Evolutionary conservation across 352 stramenopile species (phyloP), one percentile per base, ranked within the genome.

Genomic region (Phytopythium helicoides): DNA sequence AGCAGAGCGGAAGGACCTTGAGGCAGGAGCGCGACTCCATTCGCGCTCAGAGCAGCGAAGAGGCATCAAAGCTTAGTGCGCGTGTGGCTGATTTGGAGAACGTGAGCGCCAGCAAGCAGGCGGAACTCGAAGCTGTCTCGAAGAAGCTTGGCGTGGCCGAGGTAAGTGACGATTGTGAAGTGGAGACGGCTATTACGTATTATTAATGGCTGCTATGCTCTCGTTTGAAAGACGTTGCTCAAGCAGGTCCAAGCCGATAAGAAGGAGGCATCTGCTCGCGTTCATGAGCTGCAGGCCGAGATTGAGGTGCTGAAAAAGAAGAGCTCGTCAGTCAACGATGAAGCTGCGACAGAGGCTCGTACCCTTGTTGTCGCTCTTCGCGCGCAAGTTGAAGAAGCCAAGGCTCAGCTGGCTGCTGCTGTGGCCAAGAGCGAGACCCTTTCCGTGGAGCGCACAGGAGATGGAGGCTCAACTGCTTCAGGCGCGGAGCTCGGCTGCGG

Each of bases 281-380:
- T 89, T 22, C 60, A 51, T 4, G 51, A 60, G 19, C 67, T 89
- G 26, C 81, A 89, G 66, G 72, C 85, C 25, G 61, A 86, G 34
- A 54, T 87, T n/a, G 41, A 78, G 6, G 39, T 62, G 0, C 47
- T 80, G 8, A 75, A 80, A 52, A 56, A 83, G 3, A 47, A 79
- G 33, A 61, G 37, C 3, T 62, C 86, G 38, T 73, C 74, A 26
- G 66, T 63, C 26, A 19, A 52, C 0, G 65, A 71, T 47, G 44
- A 70, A 19, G 71, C 59, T 14, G 58, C 66, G 2, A 47, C 22
- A 9, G 72, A 66, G 45, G 52, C 56, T 9, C 47, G 42, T 23
- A 7, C 46, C 8, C 64, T 81, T 48, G 53, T 72, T 3, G 68
- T 77, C 44, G 68, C 69, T 18, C 54, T 89, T 9, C 46, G 58